Evolutionary conservation across 2,329 filamentous ascomycete genomes (phyloP).

Genomic region (Trichoderma guizhouense): DNA sequence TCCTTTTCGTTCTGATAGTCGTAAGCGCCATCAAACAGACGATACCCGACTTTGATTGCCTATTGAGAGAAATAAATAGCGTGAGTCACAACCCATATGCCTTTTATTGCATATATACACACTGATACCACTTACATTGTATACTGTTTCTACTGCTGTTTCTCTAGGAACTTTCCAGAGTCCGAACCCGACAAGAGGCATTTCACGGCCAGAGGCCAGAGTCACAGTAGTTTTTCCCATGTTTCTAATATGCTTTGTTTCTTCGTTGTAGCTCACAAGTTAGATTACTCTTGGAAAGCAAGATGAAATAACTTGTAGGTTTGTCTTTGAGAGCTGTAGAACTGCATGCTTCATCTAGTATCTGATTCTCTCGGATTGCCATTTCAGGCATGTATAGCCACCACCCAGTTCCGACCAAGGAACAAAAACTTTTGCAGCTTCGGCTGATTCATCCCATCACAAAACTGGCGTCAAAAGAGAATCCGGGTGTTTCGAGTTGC

Average conservation of each 20-base stretch:
- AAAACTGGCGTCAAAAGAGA: background rate
- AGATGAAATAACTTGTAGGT: background rate
- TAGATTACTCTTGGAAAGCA: background rate
- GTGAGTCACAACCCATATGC: background rate
- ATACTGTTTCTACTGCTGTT: constrained; percentile 54
- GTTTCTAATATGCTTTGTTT: background rate
- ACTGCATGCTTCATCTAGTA: background rate
- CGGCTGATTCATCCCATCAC: background rate
- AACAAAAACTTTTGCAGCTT: background rate
- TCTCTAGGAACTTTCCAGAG: constrained; percentile 64
- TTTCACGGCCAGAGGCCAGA: background rate
- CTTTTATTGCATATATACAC: background rate
- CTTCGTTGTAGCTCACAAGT: background rate
- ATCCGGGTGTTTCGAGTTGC: background rate
- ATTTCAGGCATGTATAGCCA: background rate
- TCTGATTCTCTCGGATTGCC: background rate
- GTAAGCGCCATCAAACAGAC: constrained; percentile 51
- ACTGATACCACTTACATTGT: constrained; percentile 40
- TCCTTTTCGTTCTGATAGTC: constrained; percentile 64
- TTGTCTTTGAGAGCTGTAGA: background rate
- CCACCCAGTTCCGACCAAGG: background rate
- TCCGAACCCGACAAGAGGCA: constrained; percentile 52
- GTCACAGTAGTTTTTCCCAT: background rate
- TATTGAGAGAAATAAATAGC: background rate
- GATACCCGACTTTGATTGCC: constrained; percentile 51